Evolutionary conservation across 1,139 yeast species (phyloP), one percentile per base, ranked within the genome.

Genomic region (Blastobotrys niveus): DNA sequence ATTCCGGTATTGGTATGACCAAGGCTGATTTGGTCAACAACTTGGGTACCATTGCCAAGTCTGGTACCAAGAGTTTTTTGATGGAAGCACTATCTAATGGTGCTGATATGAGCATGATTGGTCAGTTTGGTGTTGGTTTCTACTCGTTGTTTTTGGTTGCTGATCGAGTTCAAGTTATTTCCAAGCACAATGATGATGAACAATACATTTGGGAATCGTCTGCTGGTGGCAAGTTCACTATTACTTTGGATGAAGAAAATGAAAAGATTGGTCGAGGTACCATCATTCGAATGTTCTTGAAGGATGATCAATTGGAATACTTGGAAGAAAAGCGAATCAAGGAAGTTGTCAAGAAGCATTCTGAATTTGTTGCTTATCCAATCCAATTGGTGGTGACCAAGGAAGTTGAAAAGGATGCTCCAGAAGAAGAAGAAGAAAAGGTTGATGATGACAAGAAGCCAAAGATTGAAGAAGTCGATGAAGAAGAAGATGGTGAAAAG

Each of bases 121-220:
- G 99, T 79, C 98, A 93, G 76, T 93, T 93, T 77, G 99, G 99
- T 87, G 98, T 93, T 62, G 99, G 99, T 80, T 93, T 93, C 91
- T 93, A 93, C 84, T 91, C 99, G 48, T 79, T 91, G 61, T 93
- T 93, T 86, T 82, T 93, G 76, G 98, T 93, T 66, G 98, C 98
- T 64, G 99, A 93, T 76, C 88, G 82, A 64, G 98, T 93, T 55
- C 96, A 91, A 76, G 98, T 93, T 61, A 87, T 93, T 68, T 86
- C 98, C 55, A 93, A 93, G 79, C 84, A 89, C 79, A 93, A 93
- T 67, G 98, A 93, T 64, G 99, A 93, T 69, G 98, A 91, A 70
- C 99, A 93, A 76, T 93, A 93, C 81, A 76, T 91, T 64, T 93
- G 99, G 99, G 98, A 93, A 76, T 91, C 98, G 46, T 88, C 93